phyloP scores from a whole-genome alignment of 257 asterid genomes.

The Avicennia marina region DNA sequence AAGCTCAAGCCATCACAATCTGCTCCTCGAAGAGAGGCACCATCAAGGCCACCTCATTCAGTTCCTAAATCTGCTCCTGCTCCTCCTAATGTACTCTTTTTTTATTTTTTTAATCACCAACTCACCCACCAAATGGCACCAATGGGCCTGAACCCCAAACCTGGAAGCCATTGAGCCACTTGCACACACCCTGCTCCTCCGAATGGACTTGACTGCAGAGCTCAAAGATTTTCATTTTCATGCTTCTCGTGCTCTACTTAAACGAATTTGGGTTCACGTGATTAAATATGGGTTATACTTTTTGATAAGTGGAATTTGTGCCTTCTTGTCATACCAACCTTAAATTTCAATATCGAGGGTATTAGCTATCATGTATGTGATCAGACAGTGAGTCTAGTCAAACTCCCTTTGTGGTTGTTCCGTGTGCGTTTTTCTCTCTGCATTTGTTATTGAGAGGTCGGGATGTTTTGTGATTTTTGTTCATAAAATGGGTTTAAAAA shows the following conservation, averaged over 20 bases:
- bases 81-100: constrained; percentile 60
- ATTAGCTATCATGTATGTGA: not conserved
- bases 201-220: constrained; percentile 30
- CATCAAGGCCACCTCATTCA: constrained; percentile 61
- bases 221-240: constrained; percentile 16
- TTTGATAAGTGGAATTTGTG: not conserved
- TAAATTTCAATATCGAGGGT: not conserved
- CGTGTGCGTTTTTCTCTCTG: not conserved
- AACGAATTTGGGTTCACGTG: constrained; percentile 5
- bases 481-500: not conserved
- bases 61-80: constrained; percentile 59
- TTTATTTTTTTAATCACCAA: too few species aligned
- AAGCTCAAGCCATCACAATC: constrained; percentile 57
- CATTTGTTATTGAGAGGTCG: not conserved
- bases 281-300: not conserved
- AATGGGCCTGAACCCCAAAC: too few species aligned
- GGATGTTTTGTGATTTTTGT: not conserved
- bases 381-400: not conserved
- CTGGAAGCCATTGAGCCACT: too few species aligned
- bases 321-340: not conserved
- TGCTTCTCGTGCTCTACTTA: not conserved
- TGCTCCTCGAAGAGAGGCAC: constrained; percentile 48
- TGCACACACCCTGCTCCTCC: constrained; percentile 62
- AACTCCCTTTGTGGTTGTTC: too few species aligned
- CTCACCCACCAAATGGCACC: too few species aligned